Conservation (phyloP, 2,329 filamentous ascomycete species). For the Dothideomycetidae sp. region DNA sequence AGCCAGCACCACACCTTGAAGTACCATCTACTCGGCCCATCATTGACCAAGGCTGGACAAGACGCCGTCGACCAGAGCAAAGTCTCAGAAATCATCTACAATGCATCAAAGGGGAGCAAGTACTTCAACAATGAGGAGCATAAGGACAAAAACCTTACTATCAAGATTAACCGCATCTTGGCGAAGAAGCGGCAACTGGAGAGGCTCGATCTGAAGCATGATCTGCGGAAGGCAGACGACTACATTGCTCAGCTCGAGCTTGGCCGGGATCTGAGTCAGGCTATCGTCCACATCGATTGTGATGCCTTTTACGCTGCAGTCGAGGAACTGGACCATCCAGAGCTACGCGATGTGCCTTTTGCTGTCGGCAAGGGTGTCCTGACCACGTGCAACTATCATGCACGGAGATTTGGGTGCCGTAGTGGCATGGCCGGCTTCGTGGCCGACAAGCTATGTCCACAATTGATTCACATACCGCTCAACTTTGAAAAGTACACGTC, state of each 20-base stretch:
- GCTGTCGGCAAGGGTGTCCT: constrained; percentile 67
- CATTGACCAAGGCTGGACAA: constrained; percentile 84
- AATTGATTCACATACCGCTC: constrained; percentile 65
- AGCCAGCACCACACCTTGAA: constrained; percentile 56
- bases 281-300: constrained; percentile 85
- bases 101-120: constrained; percentile 90
- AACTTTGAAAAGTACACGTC: constrained; percentile 85
- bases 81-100: constrained; percentile 93
- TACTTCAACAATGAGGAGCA: constrained; percentile 86
- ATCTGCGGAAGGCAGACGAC: constrained; percentile 65
- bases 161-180: constrained; percentile 71
- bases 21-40: constrained; percentile 79
- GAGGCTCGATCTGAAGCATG: constrained; percentile 55
- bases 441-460: constrained; percentile 82
- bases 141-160: constrained; percentile 66
- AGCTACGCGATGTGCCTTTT: constrained; percentile 75
- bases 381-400: constrained; percentile 73
- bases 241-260: constrained; percentile 67
- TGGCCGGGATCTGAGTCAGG: constrained; percentile 65
- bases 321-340: constrained; percentile 60
- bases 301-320: constrained; percentile 97
- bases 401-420: constrained; percentile 76
- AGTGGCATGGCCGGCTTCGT: constrained; percentile 96
- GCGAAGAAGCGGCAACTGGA: constrained; percentile 63
- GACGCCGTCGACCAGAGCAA: constrained; percentile 86